A percentile compares a stretch with the other conserved stretches of the same genome.
phyloP scores from a whole-genome alignment of 805 yeast genomes.

The Metschnikowia kofuensis region DNA sequence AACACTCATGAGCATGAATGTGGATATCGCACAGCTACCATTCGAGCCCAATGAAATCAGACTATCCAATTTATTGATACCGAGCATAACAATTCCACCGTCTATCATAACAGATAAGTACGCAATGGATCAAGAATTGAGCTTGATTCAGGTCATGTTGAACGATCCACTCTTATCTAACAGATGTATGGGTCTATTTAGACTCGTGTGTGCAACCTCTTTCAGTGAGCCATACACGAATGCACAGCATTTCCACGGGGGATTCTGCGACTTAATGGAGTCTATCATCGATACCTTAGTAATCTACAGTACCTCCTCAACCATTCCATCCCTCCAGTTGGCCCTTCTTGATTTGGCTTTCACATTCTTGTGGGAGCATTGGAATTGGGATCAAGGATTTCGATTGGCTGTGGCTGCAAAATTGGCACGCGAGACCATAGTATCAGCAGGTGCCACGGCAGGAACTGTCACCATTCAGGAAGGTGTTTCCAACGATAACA shows the following conservation, averaged over 20 bases:
- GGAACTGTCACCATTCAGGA: slow-evolving; percentile 10
- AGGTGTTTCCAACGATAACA: not conserved
- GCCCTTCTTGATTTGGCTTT: slow-evolving; percentile 12
- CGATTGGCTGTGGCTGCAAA: slow-evolving; percentile 6
- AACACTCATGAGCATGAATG: slow-evolving; percentile 3
- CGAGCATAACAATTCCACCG: slow-evolving; percentile 1
- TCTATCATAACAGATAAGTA: not conserved
- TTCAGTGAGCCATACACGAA: slow-evolving; percentile 8
- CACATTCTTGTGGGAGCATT: slow-evolving; percentile 16
- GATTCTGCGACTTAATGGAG: slow-evolving; percentile 11
- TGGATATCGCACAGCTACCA: not conserved
- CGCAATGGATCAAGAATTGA: slow-evolving; percentile 6
- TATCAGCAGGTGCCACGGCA: slow-evolving; percentile 9
- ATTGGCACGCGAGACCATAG: slow-evolving; percentile 4
- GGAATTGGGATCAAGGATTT: slow-evolving; percentile 12
- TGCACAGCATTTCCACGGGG: slow-evolving; percentile 10
- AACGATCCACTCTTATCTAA: slow-evolving; percentile 2
- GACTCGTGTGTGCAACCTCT: slow-evolving; percentile 9
- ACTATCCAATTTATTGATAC: slow-evolving; percentile 9
- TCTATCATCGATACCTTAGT: slow-evolving; percentile 8
- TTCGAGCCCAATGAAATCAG: slow-evolving; percentile 5
- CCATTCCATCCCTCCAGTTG: slow-evolving; percentile 10
- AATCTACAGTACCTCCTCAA: slow-evolving; percentile 4
- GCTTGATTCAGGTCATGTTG: slow-evolving; percentile 1
- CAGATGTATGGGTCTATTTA: slow-evolving; percentile 12